Evolutionary conservation across 192 early-diverging fungal species (phyloP).

Genomic region (Podila epigama): DNA sequence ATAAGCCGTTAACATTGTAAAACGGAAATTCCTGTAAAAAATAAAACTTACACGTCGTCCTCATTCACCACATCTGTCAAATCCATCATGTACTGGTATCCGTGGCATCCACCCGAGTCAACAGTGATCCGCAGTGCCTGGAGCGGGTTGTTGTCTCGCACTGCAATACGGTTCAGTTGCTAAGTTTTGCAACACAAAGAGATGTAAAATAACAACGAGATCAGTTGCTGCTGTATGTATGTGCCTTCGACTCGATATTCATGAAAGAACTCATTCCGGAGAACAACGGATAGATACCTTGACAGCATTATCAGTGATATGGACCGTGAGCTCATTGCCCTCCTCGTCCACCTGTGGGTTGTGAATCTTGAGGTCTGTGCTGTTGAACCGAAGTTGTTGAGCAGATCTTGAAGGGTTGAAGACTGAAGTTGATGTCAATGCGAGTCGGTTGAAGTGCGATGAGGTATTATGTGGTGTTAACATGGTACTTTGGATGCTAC

Average conservation of each 20-base stretch:
- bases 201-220: neutral
- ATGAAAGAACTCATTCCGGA: no score
- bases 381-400: neutral
- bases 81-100: conserved; percentile 85
- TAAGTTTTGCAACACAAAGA: conserved; percentile 22
- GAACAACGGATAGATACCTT: conserved; percentile 38
- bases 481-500: neutral
- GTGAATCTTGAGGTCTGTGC: conserved; percentile 22
- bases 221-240: neutral
- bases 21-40: neutral
- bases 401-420: neutral
- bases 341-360: conserved; percentile 46
- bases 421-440: neutral
- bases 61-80: conserved; percentile 68
- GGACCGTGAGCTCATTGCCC: conserved; percentile 48
- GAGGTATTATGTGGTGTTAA: neutral
- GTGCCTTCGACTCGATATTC: no score
- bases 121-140: conserved; percentile 74
- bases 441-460: neutral
- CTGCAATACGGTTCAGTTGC: conserved; percentile 61
- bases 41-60: conserved; percentile 69
- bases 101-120: conserved; percentile 89
- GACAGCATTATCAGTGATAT: conserved; percentile 58
- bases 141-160: conserved; percentile 53
- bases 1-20: no score